Percentiles rank a stretch among this genome's conserved stretches.
Evolutionary conservation across 2,329 filamentous ascomycete genomes (phyloP).

Genomic region (Sarocladium strictum): DNA sequence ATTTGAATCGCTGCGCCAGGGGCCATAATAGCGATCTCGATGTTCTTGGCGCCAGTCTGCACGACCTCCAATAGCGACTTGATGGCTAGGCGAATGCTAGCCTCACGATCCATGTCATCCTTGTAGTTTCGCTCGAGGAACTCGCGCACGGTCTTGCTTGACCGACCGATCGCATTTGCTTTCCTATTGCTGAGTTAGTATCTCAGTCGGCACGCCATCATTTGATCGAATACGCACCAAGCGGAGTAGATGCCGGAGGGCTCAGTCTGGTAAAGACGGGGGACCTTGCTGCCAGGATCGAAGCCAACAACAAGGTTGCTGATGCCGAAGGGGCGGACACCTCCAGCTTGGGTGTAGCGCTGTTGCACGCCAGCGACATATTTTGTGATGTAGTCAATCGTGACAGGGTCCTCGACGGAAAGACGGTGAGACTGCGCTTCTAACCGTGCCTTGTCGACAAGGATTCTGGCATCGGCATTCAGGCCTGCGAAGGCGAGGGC

Average conservation of each 20-base stretch:
- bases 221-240: conserved; percentile 57
- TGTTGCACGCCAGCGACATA: conserved; percentile 97
- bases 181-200: conserved; percentile 58
- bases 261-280: conserved; percentile 94
- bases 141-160: conserved; percentile 97
- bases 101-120: conserved; percentile 92
- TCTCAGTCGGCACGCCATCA: neutral
- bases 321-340: conserved; percentile 97
- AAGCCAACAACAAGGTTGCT: conserved; percentile 98
- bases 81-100: conserved; percentile 93
- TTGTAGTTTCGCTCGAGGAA: conserved; percentile 99
- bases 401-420: conserved; percentile 94
- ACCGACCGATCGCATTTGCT: conserved; percentile 96
- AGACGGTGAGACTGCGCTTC: conserved; percentile 96
- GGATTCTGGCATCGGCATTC: conserved; percentile 95
- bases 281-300: conserved; percentile 83
- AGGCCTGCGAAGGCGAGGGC: conserved; percentile 95
- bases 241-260: conserved; percentile 99
- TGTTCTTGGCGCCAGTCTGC: conserved; percentile 98
- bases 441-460: conserved; percentile 95
- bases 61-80: conserved; percentile 98
- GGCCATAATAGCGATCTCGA: conserved; percentile 97
- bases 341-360: conserved; percentile 97
- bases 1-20: conserved; percentile 88
- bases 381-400: conserved; percentile 99